A percentile compares a stretch with the other conserved stretches of the same genome.
These are phyloP conservation scores for Phytopythium chamaehyphon DNA, from an alignment of 352 stramenopile genomes.

Conservation along the genomic window DNA sequence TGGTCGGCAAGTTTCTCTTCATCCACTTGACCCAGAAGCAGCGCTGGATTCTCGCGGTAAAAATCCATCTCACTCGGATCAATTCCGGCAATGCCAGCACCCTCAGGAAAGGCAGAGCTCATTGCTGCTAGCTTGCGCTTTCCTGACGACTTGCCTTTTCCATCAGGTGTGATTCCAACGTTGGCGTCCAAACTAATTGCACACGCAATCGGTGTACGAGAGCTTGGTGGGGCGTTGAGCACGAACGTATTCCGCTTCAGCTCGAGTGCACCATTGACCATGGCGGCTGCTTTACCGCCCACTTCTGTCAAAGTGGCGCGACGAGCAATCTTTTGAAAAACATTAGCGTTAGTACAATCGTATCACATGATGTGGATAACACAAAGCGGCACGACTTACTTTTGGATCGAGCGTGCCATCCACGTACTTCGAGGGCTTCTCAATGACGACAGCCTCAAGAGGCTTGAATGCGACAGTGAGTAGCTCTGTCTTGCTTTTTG, in stretches of 20 bases:
- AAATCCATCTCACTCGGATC: conserved; percentile 12
- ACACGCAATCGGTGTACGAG: neutral
- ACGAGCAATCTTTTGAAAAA: conserved; percentile 35
- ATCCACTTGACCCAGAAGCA: conserved; percentile 69
- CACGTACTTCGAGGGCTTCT: conserved; percentile 82
- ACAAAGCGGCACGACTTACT: conserved; percentile 19
- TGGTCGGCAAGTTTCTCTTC: conserved; percentile 77
- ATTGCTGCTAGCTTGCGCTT: conserved; percentile 18
- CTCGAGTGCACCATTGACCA: conserved; percentile 48
- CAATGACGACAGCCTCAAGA: conserved; percentile 68
- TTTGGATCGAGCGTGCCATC: conserved; percentile 71
- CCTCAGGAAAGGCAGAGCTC: neutral
- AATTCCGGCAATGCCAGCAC: conserved; percentile 11
- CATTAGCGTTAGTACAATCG: neutral
- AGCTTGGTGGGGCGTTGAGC: conserved; percentile 26
- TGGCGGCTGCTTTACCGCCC: conserved; percentile 62
- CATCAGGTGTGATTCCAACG: neutral
- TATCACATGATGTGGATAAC: neutral
- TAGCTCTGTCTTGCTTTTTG: conserved; percentile 68
- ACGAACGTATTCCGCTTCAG: conserved; percentile 62
- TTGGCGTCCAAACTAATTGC: neutral
- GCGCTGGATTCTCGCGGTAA: conserved; percentile 52
- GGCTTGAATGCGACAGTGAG: conserved; percentile 63
- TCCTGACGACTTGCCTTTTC: conserved; percentile 15
- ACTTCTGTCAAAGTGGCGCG: conserved; percentile 60